Base-by-base conservation (phyloP, 139 green algal genomes). In the Mesotaenium endlicherianum region DNA sequence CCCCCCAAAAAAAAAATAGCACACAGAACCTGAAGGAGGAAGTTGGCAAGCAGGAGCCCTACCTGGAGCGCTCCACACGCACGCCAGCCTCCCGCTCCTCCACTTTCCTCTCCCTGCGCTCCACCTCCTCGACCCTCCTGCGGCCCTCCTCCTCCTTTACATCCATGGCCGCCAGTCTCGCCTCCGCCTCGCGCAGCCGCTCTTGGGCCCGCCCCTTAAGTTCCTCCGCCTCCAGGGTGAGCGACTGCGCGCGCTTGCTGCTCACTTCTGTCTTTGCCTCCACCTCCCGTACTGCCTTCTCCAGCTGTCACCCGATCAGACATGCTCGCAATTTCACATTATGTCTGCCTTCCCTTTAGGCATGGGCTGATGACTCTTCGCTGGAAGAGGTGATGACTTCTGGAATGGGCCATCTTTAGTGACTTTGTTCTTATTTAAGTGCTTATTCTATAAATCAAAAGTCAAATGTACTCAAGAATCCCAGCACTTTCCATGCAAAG, bases 231-330 rank as follows among this genome's bases (percentile, higher is more conserved):
- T 77, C 42, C 5, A 5, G 26, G 0, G 36, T 16, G 14, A 14
- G 36, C 26, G 39, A n/a, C 3, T 4, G 20, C 43, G 40, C 40
- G 41, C 20, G 20, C 70, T 39, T 77, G 39, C 41, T 34, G 17
- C n/a, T 55, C 39, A 34, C 70, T n/a, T 59, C 70, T 36, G 41
- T 40, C 43, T 77, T 40, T 36, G 41, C 70, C 43, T 55, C 17
- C 42, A 77, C 17, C 43, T 77, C 70, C 70, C 36, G 40, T 17
- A 77, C 41, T 0, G 70, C 70, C 41, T 50, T 49, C 70, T 77
- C 70, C 70, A 77, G 30, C 70, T 77, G 70, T n/a, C n/a, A n/a
- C n/a, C n/a, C n/a, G n/a, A n/a, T n/a, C 43, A 77, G 69, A 3
- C 2, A 2, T 39, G 30, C 17, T 17, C 26, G 57, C 26, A 8